A percentile compares a stretch with the other conserved stretches of the same genome.
These are phyloP conservation scores for Ophiosphaerella narmari DNA, from an alignment of 2,329 filamentous ascomycete species.

Conservation along the genomic window DNA sequence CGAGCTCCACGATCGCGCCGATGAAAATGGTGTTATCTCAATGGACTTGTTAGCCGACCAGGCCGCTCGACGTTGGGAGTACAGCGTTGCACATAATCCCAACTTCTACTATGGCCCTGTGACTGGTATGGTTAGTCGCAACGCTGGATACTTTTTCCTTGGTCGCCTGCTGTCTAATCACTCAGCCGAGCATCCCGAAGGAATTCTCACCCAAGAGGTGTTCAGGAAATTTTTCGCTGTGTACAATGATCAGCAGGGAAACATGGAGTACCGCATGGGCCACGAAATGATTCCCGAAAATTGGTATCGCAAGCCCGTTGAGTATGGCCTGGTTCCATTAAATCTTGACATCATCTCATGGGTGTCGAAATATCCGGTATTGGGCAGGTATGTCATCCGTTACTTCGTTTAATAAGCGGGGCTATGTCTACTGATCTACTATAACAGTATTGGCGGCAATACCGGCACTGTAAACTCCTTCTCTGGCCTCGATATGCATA, in stretches of 20 bases:
- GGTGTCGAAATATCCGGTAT: slow-evolving; percentile 17
- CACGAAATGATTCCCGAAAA: slow-evolving; percentile 59
- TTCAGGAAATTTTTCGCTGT: slow-evolving; percentile 57
- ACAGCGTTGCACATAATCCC: slow-evolving; percentile 57
- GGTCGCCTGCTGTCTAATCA: slow-evolving; percentile 41
- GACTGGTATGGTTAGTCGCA: slow-evolving; percentile 55
- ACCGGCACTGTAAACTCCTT: slow-evolving; percentile 58
- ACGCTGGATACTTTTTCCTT: slow-evolving; percentile 47
- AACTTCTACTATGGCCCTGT: slow-evolving; percentile 61
- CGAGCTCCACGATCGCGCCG: slow-evolving; percentile 47
- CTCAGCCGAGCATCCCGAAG: slow-evolving; percentile 15
- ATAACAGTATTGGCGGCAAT: slow-evolving; percentile 55
- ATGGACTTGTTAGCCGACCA: slow-evolving; percentile 29
- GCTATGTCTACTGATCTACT: neutral
- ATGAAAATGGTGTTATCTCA: slow-evolving; percentile 17
- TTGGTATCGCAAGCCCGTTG: slow-evolving; percentile 54
- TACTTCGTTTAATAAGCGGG: neutral
- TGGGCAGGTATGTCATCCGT: slow-evolving; percentile 18
- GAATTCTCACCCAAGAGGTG: slow-evolving; percentile 27
- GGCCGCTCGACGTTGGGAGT: slow-evolving; percentile 49
- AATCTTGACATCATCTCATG: slow-evolving; percentile 24
- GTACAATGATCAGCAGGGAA: slow-evolving; percentile 45
- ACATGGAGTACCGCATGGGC: slow-evolving; percentile 50
- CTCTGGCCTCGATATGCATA: slow-evolving; percentile 46
- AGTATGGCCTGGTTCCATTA: slow-evolving; percentile 52